Conservation (phyloP, 495 filamentous ascomycete genomes). For the Penicillium argentinense region DNA sequence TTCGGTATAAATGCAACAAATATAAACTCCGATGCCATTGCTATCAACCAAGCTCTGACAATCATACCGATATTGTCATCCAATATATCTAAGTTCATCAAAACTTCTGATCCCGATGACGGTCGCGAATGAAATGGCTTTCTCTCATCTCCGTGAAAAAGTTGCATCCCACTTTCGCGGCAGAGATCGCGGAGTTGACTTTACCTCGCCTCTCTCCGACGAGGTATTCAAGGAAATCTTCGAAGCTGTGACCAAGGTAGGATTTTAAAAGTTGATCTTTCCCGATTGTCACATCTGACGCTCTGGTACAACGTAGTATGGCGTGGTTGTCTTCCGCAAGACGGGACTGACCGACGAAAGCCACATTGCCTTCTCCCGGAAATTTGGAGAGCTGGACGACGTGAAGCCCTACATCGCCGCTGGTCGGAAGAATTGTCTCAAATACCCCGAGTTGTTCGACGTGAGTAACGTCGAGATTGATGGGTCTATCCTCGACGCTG, state of each 20-base stretch:
- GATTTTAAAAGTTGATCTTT: too few relatives aligned
- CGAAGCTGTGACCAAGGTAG: constrained; percentile 50
- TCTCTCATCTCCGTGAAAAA: constrained; percentile 1
- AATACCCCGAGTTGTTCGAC: constrained; percentile 54
- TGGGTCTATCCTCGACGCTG: constrained; percentile 32
- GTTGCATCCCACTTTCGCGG: constrained; percentile 53
- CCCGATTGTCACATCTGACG: too few relatives aligned
- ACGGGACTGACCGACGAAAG: constrained; percentile 48
- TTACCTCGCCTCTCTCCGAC: constrained; percentile 34
- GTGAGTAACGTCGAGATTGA: constrained; percentile 54
- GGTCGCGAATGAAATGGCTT: background rate
- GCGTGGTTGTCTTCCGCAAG: constrained; percentile 52
- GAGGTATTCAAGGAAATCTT: constrained; percentile 40
- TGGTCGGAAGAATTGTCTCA: constrained; percentile 46
- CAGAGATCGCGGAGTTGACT: constrained; percentile 52
- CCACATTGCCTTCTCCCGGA: constrained; percentile 51
- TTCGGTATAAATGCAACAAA: too few relatives aligned
- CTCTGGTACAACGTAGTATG: constrained; percentile 47
- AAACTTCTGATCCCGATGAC: too few relatives aligned
- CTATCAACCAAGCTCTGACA: too few relatives aligned
- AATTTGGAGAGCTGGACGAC: constrained; percentile 57
- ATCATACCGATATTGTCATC: too few relatives aligned
- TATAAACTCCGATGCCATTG: too few relatives aligned
- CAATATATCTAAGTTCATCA: too few relatives aligned
- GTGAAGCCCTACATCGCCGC: constrained; percentile 46